Evolutionary conservation across 2,329 filamentous ascomycete species (phyloP).

Genomic region (Dactylellina drechsleri): DNA sequence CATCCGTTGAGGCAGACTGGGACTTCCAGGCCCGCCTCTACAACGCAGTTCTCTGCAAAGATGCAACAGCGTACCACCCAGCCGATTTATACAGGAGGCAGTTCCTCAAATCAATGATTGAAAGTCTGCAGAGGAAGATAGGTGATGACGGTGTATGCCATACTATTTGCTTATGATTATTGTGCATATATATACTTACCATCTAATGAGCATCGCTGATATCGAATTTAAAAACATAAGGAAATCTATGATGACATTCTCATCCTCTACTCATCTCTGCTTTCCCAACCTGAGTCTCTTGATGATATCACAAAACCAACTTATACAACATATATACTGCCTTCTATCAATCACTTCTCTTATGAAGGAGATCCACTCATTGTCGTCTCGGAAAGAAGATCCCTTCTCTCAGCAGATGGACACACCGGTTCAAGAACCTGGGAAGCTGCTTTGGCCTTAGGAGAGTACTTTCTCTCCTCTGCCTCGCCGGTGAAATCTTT

Average conservation of each 20-base stretch:
- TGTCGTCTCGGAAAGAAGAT: constrained; percentile 70
- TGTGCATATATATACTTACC: not conserved
- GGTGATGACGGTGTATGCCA: constrained; percentile 39
- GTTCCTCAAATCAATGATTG: constrained; percentile 46
- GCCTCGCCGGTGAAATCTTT: constrained; percentile 51
- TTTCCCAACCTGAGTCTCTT: constrained; percentile 43
- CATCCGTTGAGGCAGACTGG: constrained; percentile 8
- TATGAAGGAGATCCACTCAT: constrained; percentile 68
- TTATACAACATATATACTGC: constrained; percentile 57
- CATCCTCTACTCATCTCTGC: constrained; percentile 53
- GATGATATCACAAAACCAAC: constrained; percentile 40
- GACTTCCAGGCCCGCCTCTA: constrained; percentile 41
- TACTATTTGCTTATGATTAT: not conserved
- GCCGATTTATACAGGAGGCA: constrained; percentile 24
- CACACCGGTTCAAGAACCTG: constrained; percentile 82
- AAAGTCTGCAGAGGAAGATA: constrained; percentile 19
- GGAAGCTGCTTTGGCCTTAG: constrained; percentile 81
- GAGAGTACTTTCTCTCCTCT: constrained; percentile 70
- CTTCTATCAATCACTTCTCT: constrained; percentile 24
- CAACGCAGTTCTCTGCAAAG: constrained; percentile 52
- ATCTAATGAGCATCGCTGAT: not conserved
- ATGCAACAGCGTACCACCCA: constrained; percentile 49
- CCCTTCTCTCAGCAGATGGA: constrained; percentile 74
- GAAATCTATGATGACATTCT: constrained; percentile 56
- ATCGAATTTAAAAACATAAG: constrained; percentile 13